These are phyloP conservation scores for Pleurotus salmoneostramineus DNA, from an alignment of 768 basidiomycete species.

Conservation along the genomic window DNA sequence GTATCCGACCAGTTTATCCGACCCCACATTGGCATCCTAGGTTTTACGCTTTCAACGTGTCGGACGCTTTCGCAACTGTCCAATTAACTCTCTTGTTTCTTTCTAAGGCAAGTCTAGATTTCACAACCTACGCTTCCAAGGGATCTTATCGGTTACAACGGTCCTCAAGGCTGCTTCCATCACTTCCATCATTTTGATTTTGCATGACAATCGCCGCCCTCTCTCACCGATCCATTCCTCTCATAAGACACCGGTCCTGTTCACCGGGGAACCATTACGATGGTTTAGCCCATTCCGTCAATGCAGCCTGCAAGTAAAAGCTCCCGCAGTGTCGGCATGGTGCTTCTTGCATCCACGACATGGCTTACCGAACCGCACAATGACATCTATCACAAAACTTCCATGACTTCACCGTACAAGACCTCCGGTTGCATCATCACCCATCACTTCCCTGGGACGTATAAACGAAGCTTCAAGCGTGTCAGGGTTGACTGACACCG, in stretches of 20 bases:
- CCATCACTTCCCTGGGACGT: neutral
- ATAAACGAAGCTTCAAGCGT: neutral
- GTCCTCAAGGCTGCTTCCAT: neutral
- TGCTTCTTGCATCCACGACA: neutral
- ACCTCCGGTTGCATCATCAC: neutral
- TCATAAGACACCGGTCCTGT: neutral
- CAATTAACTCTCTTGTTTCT: no score
- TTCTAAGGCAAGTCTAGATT: no score
- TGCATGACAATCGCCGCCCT: neutral
- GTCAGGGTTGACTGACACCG: neutral
- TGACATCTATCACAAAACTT: neutral
- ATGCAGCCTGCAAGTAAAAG: neutral
- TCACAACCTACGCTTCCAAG: no score
- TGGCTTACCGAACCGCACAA: neutral
- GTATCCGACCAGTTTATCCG: no score
- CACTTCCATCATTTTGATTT: neutral
- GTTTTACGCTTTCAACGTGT: no score
- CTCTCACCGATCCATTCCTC: neutral
- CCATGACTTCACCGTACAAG: neutral
- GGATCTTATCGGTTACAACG: neutral
- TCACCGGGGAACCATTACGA: neutral
- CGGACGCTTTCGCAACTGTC: no score
- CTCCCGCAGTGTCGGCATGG: neutral
- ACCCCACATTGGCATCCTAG: no score
- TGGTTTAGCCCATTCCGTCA: neutral